Base-by-base conservation (phyloP, 2,329 filamentous ascomycete genomes). In the Neocucurbitaria cava region DNA sequence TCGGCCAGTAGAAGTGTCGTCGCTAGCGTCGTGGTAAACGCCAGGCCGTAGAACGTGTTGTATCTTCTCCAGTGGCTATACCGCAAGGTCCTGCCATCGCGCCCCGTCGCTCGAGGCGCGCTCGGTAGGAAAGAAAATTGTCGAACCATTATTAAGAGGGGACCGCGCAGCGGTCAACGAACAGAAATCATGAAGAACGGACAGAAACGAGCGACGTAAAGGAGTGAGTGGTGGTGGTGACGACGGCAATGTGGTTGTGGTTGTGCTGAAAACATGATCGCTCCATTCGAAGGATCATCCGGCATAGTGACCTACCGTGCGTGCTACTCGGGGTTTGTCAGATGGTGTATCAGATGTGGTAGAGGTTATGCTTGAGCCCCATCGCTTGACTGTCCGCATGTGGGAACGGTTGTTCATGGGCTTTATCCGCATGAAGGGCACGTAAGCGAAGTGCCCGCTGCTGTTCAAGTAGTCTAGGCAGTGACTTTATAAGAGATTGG, bases 11-110 rank as follows among this genome's bases (percentile, higher is more conserved):
- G 52, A 18, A 70, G 58, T 0, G 52, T 28, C 0, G 61, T 59
- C 18, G 66, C 46, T 11, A 70, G 49, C 10, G 56, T 49, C 0
- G 68, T 70, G n/a, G 68, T 69, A 23, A 70, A 45, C 1, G 61
- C 40, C 21, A 70, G 59, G 18, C 66, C 64, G 46, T 69, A 69
- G 56, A 71, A 70, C 5, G 62, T 67, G 39, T 65, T 68, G 46
- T 69, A 67, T 26, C 61, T 49, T 17, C 51, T 56, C 65, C 66
- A 71, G 38, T 71, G 65, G 18, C 54, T 57, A 44, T 66, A 66
- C 26, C 54, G 43, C 30, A 51, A 17, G 18, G 59, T 53, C 38
- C 59, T 48, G 17, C 60, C 61, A 62, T 65, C 58, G n/a, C 36
- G 45, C 8, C 45, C 35, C 10, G 52, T 62, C 7, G 38, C 36